Conservation (phyloP, 164 flowering plant genomes). For the Euptelea pleiosperma region DNA sequence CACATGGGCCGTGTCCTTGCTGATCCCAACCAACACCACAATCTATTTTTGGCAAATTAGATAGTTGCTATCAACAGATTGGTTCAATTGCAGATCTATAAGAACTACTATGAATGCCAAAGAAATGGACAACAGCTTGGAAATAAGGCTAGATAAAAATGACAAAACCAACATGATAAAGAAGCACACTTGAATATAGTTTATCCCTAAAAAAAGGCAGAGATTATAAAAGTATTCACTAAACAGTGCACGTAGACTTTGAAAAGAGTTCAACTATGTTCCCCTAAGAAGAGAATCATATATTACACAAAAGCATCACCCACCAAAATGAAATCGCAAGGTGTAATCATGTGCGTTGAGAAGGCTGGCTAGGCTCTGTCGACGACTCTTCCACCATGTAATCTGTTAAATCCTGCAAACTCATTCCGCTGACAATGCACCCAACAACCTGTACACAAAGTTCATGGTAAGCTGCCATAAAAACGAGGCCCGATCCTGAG, state of each 20-base stretch:
- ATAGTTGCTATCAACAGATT: too few species aligned
- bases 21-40: too few species aligned
- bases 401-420: conserved; percentile 14
- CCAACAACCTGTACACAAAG: conserved; percentile 37
- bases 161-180: background rate
- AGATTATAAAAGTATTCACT: background rate
- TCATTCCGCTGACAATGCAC: conserved; percentile 12
- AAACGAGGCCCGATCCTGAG: conserved; percentile 29
- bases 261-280: background rate
- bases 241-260: background rate
- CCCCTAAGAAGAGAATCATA: background rate
- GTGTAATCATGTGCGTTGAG: too few species aligned
- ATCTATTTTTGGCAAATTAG: too few species aligned
- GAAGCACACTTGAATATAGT: too few species aligned
- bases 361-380: background rate
- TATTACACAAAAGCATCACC: too few species aligned
- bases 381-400: background rate
- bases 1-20: too few species aligned
- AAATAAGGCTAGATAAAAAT: background rate
- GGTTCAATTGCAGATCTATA: too few species aligned
- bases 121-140: too few species aligned
- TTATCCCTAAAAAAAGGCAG: too few species aligned
- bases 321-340: too few species aligned
- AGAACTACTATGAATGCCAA: too few species aligned
- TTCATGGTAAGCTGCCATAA: conserved; percentile 39